Conservation (phyloP, 2,329 filamentous ascomycete genomes). For the Onygenales sp. region DNA sequence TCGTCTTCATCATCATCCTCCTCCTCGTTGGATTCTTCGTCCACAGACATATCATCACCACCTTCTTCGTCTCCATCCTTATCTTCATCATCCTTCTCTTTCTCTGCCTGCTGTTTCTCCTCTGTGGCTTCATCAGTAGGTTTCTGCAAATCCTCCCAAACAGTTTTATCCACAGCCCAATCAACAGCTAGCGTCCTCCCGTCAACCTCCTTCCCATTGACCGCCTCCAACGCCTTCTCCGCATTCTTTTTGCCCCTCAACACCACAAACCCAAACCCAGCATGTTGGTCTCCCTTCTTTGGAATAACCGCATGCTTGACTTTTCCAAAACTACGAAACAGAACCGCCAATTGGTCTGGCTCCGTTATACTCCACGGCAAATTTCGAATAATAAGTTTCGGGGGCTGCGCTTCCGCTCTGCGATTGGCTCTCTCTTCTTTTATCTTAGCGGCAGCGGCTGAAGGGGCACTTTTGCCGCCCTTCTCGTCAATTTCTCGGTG, state of each 20-base stretch:
- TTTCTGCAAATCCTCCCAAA: slow-evolving; percentile 62
- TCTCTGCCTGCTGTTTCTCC: slow-evolving; percentile 16
- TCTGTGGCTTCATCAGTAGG: slow-evolving; percentile 26
- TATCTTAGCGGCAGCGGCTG: slow-evolving; percentile 25
- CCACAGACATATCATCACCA: slow-evolving; percentile 19
- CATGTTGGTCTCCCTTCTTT: slow-evolving; percentile 59
- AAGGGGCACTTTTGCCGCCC: slow-evolving; percentile 28
- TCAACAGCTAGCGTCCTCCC: slow-evolving; percentile 85
- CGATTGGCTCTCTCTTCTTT: slow-evolving; percentile 46
- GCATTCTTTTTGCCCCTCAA: slow-evolving; percentile 83
- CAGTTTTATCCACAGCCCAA: slow-evolving; percentile 88
- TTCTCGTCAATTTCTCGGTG: slow-evolving; percentile 56
- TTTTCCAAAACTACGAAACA: slow-evolving; percentile 86
- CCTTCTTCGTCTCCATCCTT: slow-evolving; percentile 45
- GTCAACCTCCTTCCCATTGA: slow-evolving; percentile 87
- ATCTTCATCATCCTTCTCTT: slow-evolving; percentile 42
- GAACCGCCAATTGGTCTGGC: slow-evolving; percentile 63
- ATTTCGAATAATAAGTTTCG: slow-evolving; percentile 83
- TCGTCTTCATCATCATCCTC: slow-evolving; percentile 35
- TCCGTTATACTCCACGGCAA: slow-evolving; percentile 92
- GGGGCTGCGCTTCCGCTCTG: slow-evolving; percentile 50
- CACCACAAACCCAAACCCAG: slow-evolving; percentile 89
- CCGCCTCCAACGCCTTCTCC: slow-evolving; percentile 69
- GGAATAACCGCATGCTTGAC: slow-evolving; percentile 82
- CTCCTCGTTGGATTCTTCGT: slow-evolving; percentile 19